These are phyloP conservation scores for Coccomyxa subellipsoidea DNA, from an alignment of 163 green algal genomes.

Conservation along the genomic window DNA sequence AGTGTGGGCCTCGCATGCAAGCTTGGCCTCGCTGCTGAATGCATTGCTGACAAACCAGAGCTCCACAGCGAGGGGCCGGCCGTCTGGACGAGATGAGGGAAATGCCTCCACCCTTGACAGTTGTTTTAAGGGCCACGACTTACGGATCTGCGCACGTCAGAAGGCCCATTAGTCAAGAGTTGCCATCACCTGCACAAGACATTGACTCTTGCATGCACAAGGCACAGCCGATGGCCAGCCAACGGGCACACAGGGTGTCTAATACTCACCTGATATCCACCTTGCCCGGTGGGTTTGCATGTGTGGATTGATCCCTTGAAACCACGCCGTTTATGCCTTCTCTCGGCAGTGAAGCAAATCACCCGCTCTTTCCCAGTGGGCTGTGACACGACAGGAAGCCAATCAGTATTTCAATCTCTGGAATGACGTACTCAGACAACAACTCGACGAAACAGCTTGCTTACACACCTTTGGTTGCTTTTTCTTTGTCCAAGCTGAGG, in stretches of 20 bases:
- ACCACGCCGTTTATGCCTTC: conserved; percentile 40
- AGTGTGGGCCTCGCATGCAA: conserved; percentile 27
- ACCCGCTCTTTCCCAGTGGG: conserved; percentile 60
- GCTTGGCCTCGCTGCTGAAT: conserved; percentile 34
- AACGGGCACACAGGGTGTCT: background rate
- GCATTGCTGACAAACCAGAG: conserved; percentile 31
- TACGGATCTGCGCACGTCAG: conserved; percentile 28
- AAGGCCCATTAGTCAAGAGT: background rate
- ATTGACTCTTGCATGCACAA: background rate
- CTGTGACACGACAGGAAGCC: conserved; percentile 16
- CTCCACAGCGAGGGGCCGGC: conserved; percentile 29
- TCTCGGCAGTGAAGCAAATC: conserved; percentile 63
- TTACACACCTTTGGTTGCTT: conserved; percentile 24
- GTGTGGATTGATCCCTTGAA: conserved; percentile 59
- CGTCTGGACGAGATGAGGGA: background rate
- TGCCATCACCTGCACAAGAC: too few species aligned
- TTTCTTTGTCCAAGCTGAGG: conserved; percentile 30
- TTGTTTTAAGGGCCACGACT: conserved; percentile 41
- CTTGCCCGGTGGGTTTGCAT: conserved; percentile 45
- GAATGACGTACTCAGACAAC: background rate
- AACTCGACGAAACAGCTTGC: background rate
- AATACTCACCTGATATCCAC: conserved; percentile 7
- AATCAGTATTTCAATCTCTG: too few species aligned
- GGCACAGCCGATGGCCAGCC: too few species aligned
- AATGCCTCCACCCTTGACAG: conserved; percentile 43